Evolutionary conservation across 305 asterid species (phyloP).

Genomic region (Coffea humblotiana): DNA sequence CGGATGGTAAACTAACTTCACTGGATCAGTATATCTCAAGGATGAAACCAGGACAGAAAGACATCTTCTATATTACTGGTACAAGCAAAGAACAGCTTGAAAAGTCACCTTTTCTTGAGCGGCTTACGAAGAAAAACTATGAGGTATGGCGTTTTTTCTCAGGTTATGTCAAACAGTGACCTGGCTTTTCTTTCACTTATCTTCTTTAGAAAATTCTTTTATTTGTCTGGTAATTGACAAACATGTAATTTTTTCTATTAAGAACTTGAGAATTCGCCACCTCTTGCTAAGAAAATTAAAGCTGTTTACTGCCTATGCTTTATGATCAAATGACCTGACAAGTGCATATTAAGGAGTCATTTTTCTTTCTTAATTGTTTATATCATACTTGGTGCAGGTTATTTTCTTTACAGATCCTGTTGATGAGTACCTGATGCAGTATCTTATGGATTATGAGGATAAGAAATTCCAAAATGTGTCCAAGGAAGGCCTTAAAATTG

Average conservation of each 20-base stretch:
- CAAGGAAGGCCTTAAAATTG: conserved; percentile 86
- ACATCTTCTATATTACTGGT: conserved; percentile 83
- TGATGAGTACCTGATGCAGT: conserved; percentile 94
- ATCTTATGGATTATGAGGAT: conserved; percentile 93
- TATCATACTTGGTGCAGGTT: conserved; percentile 39
- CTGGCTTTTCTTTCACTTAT: neutral
- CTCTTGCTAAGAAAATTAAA: neutral
- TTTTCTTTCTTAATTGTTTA: neutral
- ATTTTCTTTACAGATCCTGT: conserved; percentile 82
- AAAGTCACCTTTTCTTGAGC: conserved; percentile 92
- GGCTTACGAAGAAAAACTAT: conserved; percentile 69
- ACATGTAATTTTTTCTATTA: neutral
- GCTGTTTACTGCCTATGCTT: neutral
- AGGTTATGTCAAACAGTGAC: neutral
- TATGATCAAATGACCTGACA: neutral
- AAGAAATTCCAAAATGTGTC: conserved; percentile 93
- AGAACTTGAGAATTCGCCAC: neutral
- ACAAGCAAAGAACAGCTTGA: conserved; percentile 82
- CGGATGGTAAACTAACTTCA: conserved; percentile 77
- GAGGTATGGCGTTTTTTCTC: conserved; percentile 49
- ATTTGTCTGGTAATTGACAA: neutral
- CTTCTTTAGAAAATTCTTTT: neutral
- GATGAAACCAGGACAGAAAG: conserved; percentile 85
- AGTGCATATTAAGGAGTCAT: neutral
- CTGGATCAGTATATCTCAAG: conserved; percentile 83